Evolutionary conservation across 345 rosid species (phyloP).

Genomic region (Aquilaria malaccensis): DNA sequence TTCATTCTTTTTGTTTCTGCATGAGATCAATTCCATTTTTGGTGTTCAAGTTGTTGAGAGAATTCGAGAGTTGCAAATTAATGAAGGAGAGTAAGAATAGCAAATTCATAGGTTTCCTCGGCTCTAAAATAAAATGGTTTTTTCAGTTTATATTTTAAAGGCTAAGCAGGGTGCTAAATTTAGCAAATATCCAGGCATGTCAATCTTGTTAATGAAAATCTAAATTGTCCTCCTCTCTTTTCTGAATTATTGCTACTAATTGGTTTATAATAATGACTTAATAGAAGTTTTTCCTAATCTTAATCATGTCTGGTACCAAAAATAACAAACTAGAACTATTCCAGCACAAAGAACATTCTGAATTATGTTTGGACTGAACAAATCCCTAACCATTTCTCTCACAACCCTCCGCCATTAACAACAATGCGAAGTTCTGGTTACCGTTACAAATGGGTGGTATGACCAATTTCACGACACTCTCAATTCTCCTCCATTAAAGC

Average conservation of each 20-base stretch:
- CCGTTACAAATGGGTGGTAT: slow-evolving; percentile 20
- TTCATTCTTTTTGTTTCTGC: slow-evolving; percentile 9
- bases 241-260: too few relatives aligned
- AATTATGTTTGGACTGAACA: too few relatives aligned
- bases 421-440: neutral
- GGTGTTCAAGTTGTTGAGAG: slow-evolving; percentile 12
- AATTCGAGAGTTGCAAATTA: slow-evolving; percentile 10
- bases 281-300: too few relatives aligned
- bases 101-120: neutral
- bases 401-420: neutral
- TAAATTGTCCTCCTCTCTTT: neutral
- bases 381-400: too few relatives aligned
- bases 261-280: too few relatives aligned
- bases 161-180: slow-evolving; percentile 9
- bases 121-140: neutral
- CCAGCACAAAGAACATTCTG: too few relatives aligned
- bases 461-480: neutral
- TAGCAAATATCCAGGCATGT: neutral
- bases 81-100: slow-evolving; percentile 23
- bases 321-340: too few relatives aligned
- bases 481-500: slow-evolving; percentile 27
- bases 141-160: slow-evolving; percentile 1
- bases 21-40: slow-evolving; percentile 19
- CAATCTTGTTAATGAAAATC: too few relatives aligned
- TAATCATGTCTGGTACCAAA: too few relatives aligned